These are phyloP conservation scores for Dendrobium chrysotoxum DNA, from an alignment of 106 monocot species.

Conservation along the genomic window DNA sequence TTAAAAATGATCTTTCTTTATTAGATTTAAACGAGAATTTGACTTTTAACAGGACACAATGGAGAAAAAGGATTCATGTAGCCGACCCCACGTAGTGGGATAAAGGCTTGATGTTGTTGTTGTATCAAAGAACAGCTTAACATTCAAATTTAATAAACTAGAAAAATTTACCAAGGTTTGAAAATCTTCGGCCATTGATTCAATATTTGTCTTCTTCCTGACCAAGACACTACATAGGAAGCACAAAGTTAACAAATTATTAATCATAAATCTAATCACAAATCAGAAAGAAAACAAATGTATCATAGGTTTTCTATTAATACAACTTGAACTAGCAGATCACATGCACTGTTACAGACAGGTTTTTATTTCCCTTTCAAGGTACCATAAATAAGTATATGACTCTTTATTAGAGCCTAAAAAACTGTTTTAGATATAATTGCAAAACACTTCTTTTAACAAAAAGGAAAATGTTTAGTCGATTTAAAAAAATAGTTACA, in stretches of 20 bases:
- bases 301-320: background rate
- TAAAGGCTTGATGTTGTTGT: no score
- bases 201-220: conserved; percentile 69
- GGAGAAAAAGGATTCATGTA: no score
- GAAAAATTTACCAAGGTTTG: conserved; percentile 50
- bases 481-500: background rate
- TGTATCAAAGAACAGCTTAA: background rate
- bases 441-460: background rate
- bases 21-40: no score
- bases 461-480: background rate
- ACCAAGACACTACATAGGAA: conserved; percentile 67
- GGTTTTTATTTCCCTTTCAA: background rate
- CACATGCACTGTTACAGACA: background rate
- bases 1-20: no score
- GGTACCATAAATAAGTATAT: background rate
- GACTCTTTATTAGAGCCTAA: background rate
- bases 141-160: background rate
- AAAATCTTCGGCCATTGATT: conserved; percentile 73
- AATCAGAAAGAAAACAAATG: background rate
- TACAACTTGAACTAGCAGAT: background rate
- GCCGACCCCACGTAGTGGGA: no score
- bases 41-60: no score
- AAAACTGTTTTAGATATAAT: background rate
- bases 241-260: background rate
- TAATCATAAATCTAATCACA: background rate